Evolutionary conservation across 2,329 filamentous ascomycete species (phyloP).

Genomic region (Penicillium janthinellum): DNA sequence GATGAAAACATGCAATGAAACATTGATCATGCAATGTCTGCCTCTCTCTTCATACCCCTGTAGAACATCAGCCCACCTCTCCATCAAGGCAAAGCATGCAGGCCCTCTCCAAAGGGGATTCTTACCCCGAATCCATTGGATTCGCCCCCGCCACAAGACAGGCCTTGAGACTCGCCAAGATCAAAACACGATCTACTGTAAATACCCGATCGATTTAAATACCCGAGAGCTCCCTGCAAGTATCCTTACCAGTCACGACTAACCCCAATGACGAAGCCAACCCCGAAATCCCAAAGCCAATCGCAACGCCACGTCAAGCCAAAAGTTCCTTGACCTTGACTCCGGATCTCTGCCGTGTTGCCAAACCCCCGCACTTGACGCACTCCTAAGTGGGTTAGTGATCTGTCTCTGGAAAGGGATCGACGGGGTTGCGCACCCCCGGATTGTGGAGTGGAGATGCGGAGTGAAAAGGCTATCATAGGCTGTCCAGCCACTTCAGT

Average conservation of each 20-base stretch:
- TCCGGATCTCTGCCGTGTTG: neutral
- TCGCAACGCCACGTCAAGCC: neutral
- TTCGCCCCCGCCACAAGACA: neutral
- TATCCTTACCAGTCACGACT: neutral
- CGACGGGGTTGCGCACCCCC: conserved; percentile 5
- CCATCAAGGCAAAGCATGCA: neutral
- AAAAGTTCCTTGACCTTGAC: too few relatives aligned
- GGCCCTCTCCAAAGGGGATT: neutral
- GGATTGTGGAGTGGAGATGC: conserved; percentile 8
- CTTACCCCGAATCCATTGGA: neutral
- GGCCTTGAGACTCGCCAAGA: neutral
- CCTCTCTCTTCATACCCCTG: neutral
- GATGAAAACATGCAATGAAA: conserved; percentile 8
- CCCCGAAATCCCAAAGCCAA: neutral
- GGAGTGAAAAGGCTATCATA: neutral
- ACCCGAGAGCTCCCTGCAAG: conserved; percentile 1
- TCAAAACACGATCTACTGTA: neutral
- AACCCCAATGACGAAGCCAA: neutral
- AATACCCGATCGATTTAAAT: conserved; percentile 3
- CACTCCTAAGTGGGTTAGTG: neutral
- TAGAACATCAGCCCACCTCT: neutral
- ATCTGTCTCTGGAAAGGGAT: neutral
- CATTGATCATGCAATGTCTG: neutral
- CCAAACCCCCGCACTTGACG: neutral
- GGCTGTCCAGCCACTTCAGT: too few relatives aligned